phyloP scores from a whole-genome alignment of 805 yeast genomes.

The Ogataea chonburiensis region DNA sequence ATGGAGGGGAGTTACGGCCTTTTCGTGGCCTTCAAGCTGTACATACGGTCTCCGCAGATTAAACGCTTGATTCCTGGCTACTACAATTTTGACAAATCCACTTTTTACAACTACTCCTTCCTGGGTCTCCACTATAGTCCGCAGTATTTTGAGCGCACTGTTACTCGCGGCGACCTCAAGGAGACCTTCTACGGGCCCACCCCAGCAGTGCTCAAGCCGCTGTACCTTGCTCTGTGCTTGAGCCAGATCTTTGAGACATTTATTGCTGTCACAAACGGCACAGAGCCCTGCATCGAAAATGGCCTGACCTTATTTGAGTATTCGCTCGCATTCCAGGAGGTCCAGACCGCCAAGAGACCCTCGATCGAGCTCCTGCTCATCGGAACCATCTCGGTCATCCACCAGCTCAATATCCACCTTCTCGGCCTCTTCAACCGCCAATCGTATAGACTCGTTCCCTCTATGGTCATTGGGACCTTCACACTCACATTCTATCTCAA shows the following conservation, averaged over 20 bases:
- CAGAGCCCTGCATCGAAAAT: constrained; percentile 57
- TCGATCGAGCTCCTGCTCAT: constrained; percentile 51
- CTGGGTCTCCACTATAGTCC: constrained; percentile 29
- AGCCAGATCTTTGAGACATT: constrained; percentile 68
- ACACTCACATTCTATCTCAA: constrained; percentile 49
- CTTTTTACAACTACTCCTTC: constrained; percentile 27
- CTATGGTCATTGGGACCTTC: constrained; percentile 54
- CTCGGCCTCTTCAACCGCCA: constrained; percentile 56
- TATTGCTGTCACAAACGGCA: constrained; percentile 55
- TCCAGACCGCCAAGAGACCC: constrained; percentile 49
- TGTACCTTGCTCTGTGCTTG: constrained; percentile 55
- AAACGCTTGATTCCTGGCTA: constrained; percentile 18
- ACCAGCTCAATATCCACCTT: constrained; percentile 61
- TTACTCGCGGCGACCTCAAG: constrained; percentile 19
- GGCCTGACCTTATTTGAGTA: constrained; percentile 75
- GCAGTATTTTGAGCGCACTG: constrained; percentile 18
- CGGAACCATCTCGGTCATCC: constrained; percentile 54
- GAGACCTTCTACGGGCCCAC: constrained; percentile 38
- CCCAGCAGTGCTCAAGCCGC: constrained; percentile 54
- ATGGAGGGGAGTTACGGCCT: constrained; percentile 38
- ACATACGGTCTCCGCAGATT: constrained; percentile 15
- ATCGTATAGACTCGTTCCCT: constrained; percentile 60
- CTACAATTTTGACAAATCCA: constrained; percentile 26
- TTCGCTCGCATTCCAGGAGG: constrained; percentile 74
- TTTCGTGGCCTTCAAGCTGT: constrained; percentile 31